Evolutionary conservation across 371 early-diverging fungal genomes (phyloP), one percentile per base, ranked within the genome.

Genomic region (Fennellomyces sp.): DNA sequence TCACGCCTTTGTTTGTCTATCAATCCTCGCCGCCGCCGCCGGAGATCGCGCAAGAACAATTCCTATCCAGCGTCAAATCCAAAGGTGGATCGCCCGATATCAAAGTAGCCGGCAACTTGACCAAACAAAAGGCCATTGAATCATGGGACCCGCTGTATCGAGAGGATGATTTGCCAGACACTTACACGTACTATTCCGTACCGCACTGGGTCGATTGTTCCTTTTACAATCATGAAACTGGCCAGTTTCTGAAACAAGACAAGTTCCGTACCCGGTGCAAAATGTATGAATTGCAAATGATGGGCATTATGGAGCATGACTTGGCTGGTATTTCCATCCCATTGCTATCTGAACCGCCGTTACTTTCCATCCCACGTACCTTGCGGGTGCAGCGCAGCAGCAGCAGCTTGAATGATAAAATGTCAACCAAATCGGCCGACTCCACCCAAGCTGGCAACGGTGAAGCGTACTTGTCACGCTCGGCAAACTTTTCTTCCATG

Each of bases 131-230:
- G 59, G 26, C 33, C 23, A 42, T 49, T 49, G 86, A 81, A 27
- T 72, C 68, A 51, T 70, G 83, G 41, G 86, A 84, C 56, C 88
- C 89, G 12, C 50, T 87, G 2, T 82, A 87, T 49, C 71, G 77
- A 38, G 85, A 86, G 28, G 78, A 75, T 3, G 28, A 38, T 11
- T 58, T 65, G 5, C 66, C 61, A 17, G 58, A 75, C 10, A 83
- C 75, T 0, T 69, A 80, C 30, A 69, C 60, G 2, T 89, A 90
- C 60, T 94, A 87, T 66, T 85, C 87, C 52, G 87, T 94, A 28
- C 97, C 98, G 0, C 88, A 93, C 65, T 97, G 98, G 98, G 80
- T 97, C 15, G 96, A 95, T 56, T 88, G 90, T 54, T 94, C 93
- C 55, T 97, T 94, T 65, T 96, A 89, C 75, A 84, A 83, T 63